Base-by-base conservation (phyloP, 1,284 basidiomycete genomes). In the Trichosporon sp. region DNA sequence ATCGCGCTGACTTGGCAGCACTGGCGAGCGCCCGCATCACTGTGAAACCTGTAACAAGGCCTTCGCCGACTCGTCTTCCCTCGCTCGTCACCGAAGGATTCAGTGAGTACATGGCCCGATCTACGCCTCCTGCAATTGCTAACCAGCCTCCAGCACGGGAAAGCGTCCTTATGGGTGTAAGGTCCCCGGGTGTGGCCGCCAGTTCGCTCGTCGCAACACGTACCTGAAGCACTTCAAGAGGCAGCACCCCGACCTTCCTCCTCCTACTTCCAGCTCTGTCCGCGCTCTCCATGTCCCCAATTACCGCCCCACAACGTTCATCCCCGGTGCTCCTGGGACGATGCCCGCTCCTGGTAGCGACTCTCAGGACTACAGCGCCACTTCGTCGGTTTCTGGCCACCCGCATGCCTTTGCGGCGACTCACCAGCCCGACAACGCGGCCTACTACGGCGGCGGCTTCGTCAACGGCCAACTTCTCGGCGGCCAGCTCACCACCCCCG, bases 11-110 rank as follows among this genome's bases (percentile, higher is more conserved):
- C 56, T 14, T 31, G 25, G n/a, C 19, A 81, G 83, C 73, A 84
- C 84, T 27, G 85, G 85, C 44, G 85, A 86, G 70, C 79, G 82
- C 57, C 85, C 85, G 2, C 85, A 86, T 72, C 74, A 79, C 27
- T 86, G 85, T 74, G 74, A 81, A 69, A 77, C 72, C 8, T 84
- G 83, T 73, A 59, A 74, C 49, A 84, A 84, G 71, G 79, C 82
- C 7, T 86, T 86, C 73, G 81, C 81, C 59, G 85, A 86, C 70
- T 85, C 84, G 8, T 82, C 80, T 65, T 85, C 84, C 8, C 78
- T 86, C 13, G 85, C 85, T 19, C 81, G 85, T 11, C 85, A 86
- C 67, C 81, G 85, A 3, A 78, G 84, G 13, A 82, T 82, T 10
- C 84, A 85, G 77, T 83, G 76, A 56, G 83, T 58, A 44, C 68